phyloP scores from a whole-genome alignment of 495 filamentous ascomycete genomes.

The Cryomyces minteri region DNA sequence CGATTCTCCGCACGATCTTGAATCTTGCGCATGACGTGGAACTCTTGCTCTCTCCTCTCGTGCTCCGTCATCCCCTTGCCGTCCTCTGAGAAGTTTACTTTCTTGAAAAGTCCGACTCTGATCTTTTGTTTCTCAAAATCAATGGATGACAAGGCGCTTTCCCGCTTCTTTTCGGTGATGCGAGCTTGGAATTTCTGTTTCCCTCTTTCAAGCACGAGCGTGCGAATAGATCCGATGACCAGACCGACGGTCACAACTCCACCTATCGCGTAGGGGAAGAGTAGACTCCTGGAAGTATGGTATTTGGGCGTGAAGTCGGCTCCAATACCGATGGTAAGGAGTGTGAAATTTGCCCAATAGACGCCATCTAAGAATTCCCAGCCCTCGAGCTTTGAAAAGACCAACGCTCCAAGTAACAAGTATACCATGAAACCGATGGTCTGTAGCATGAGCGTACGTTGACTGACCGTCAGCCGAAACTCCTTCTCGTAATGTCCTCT shows the following conservation, averaged over 20 bases:
- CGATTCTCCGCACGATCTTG: constrained; percentile 32
- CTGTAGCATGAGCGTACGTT: constrained; percentile 76
- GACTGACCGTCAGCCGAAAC: constrained; percentile 52
- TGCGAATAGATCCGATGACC: constrained; percentile 60
- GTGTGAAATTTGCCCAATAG: constrained; percentile 70
- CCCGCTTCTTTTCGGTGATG: constrained; percentile 50
- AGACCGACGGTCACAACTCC: constrained; percentile 74
- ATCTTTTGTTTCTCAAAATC: constrained; percentile 26
- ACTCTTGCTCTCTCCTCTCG: constrained; percentile 52
- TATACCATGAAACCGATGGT: constrained; percentile 66
- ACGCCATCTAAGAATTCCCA: constrained; percentile 68
- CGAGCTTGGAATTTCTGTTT: constrained; percentile 49
- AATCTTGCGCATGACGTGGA: constrained; percentile 67
- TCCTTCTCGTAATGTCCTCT: constrained; percentile 45
- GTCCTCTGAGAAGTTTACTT: constrained; percentile 13
- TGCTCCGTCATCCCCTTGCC: constrained; percentile 25
- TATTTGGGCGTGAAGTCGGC: constrained; percentile 48
- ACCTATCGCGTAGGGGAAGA: constrained; percentile 65
- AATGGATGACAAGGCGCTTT: constrained; percentile 32
- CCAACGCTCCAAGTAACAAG: constrained; percentile 49
- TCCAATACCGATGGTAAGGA: constrained; percentile 65
- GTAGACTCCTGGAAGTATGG: constrained; percentile 41
- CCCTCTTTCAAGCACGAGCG: constrained; percentile 60
- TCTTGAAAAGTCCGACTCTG: constrained; percentile 30
- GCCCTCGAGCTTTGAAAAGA: constrained; percentile 53